phyloP scores from a whole-genome alignment of 805 yeast species.

The Zygosaccharomyces bailii region DNA sequence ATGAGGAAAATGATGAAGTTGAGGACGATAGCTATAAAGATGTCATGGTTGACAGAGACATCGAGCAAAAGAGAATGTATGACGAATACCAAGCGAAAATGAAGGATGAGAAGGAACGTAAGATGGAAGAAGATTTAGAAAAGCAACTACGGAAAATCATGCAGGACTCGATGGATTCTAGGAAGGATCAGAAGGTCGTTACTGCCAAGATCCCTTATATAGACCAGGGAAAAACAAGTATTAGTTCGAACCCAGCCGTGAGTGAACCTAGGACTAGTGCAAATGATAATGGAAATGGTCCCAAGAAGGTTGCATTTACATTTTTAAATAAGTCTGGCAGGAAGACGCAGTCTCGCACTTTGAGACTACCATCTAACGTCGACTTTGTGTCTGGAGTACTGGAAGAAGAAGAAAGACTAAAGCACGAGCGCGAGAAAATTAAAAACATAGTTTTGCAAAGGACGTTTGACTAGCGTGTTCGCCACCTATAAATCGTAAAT shows the following conservation, averaged over 20 bases:
- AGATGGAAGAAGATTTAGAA: slow-evolving; percentile 52
- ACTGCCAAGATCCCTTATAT: slow-evolving; percentile 29
- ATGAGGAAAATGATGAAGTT: slow-evolving; percentile 23
- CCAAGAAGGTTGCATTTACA: slow-evolving; percentile 44
- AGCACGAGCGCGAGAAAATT: slow-evolving; percentile 53
- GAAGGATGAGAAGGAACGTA: slow-evolving; percentile 41
- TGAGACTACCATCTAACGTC: slow-evolving; percentile 52
- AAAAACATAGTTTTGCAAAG: slow-evolving; percentile 49
- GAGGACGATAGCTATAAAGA: slow-evolving; percentile 26
- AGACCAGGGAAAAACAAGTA: slow-evolving; percentile 11
- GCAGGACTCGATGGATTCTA: slow-evolving; percentile 46
- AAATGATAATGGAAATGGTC: not conserved
- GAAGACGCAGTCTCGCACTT: slow-evolving; percentile 41
- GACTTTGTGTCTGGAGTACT: slow-evolving; percentile 52
- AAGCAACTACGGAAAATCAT: slow-evolving; percentile 53
- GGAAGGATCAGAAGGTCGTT: slow-evolving; percentile 32
- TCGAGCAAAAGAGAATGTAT: slow-evolving; percentile 34
- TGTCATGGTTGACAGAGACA: slow-evolving; percentile 33
- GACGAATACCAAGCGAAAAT: slow-evolving; percentile 40
- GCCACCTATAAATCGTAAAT: not conserved
- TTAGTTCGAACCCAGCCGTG: not conserved
- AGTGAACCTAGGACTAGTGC: not conserved
- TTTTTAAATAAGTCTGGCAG: slow-evolving; percentile 55
- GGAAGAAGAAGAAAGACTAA: slow-evolving; percentile 48
- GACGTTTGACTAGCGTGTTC: slow-evolving; percentile 32